Conservation (phyloP, 2,329 filamentous ascomycete genomes). For the Aspergillus aculeatinus region DNA sequence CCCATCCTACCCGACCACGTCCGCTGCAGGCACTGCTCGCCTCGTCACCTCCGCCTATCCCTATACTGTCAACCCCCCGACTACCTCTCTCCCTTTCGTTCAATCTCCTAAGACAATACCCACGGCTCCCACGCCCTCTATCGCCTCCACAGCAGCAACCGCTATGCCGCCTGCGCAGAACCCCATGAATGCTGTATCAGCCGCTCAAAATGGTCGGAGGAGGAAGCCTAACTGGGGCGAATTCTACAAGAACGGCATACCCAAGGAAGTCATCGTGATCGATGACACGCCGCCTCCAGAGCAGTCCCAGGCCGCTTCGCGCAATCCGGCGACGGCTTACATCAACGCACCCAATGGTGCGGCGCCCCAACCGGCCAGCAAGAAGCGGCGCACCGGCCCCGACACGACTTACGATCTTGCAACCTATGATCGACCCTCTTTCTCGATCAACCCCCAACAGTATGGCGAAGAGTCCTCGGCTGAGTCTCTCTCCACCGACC, state of each 20-base stretch:
- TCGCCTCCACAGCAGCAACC: constrained; percentile 36
- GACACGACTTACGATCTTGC: constrained; percentile 65
- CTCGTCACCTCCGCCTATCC: constrained; percentile 45
- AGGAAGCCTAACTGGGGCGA: constrained; percentile 72
- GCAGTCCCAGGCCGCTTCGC: constrained; percentile 24
- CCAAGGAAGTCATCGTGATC: constrained; percentile 83
- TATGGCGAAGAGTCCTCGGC: constrained; percentile 65
- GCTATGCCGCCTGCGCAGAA: constrained; percentile 41
- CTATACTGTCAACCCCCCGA: constrained; percentile 39
- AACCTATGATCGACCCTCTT: constrained; percentile 68
- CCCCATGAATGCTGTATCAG: constrained; percentile 37
- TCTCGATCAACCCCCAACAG: constrained; percentile 71
- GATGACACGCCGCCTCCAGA: constrained; percentile 61
- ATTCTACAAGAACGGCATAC: constrained; percentile 80
- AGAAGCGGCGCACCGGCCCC: constrained; percentile 70
- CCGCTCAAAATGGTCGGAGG: constrained; percentile 49
- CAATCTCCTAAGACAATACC: constrained; percentile 39
- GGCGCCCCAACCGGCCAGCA: constrained; percentile 52
- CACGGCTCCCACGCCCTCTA: constrained; percentile 26
- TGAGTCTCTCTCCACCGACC: constrained; percentile 76
- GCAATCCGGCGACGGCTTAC: constrained; percentile 22
- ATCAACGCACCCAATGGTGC: constrained; percentile 28
- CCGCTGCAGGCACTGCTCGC: constrained; percentile 40
- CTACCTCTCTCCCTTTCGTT: constrained; percentile 33
- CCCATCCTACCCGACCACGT: constrained; percentile 52